These are phyloP conservation scores for Malassezia arunalokei DNA, from an alignment of 1,284 basidiomycete genomes.

Conservation along the genomic window DNA sequence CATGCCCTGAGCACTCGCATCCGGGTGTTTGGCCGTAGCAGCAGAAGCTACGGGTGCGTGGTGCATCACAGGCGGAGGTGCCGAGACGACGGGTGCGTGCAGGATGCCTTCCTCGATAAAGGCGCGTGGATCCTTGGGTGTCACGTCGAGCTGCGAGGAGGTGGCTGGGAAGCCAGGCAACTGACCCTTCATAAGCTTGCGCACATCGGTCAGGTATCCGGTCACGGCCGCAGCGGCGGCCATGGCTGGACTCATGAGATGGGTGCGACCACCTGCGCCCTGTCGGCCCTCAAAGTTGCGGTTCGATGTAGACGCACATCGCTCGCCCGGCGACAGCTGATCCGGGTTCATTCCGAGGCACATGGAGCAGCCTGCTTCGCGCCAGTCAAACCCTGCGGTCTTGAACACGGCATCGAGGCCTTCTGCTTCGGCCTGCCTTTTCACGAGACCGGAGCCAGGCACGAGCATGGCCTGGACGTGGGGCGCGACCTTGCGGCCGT, in stretches of 20 bases:
- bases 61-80: background rate
- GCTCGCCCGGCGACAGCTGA: constrained; percentile 41
- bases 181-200: constrained; percentile 26
- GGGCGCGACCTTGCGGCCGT: constrained; percentile 36
- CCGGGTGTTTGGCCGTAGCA: background rate
- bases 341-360: constrained; percentile 46
- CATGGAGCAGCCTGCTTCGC: constrained; percentile 45
- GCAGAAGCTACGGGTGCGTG: background rate
- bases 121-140: constrained; percentile 30
- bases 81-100: constrained; percentile 1
- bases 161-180: constrained; percentile 27
- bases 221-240: constrained; percentile 42
- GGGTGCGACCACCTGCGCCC: constrained; percentile 41
- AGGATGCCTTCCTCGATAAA: constrained; percentile 26
- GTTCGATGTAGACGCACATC: constrained; percentile 46
- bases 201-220: constrained; percentile 43
- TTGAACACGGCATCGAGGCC: constrained; percentile 45
- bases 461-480: constrained; percentile 43
- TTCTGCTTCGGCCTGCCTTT: constrained; percentile 46
- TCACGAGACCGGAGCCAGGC: constrained; percentile 43
- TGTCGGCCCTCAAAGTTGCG: constrained; percentile 45
- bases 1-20: constrained; percentile 24
- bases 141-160: constrained; percentile 27
- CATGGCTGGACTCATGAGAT: constrained; percentile 44
- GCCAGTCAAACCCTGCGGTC: constrained; percentile 44